Evolutionary conservation across 495 filamentous ascomycete genomes (phyloP).

Genomic region (Clohesyomyces aquaticus): DNA sequence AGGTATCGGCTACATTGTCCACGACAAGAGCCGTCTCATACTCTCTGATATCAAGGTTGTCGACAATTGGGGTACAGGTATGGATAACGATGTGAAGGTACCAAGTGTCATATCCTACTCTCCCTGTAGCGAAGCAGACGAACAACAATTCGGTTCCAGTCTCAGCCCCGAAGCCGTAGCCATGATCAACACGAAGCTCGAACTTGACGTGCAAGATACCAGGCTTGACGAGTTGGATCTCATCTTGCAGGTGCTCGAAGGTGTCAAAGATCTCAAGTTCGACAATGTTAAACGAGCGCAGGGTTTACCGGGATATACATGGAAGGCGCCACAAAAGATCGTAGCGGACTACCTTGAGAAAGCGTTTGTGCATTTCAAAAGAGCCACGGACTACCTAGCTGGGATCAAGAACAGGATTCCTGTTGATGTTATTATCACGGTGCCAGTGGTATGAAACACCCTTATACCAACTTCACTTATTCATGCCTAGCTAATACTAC

Average conservation of each 20-base stretch:
- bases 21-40: not conserved
- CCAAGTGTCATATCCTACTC: slow-evolving; percentile 32
- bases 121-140: not conserved
- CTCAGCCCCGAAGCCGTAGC: slow-evolving; percentile 15
- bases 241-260: slow-evolving; percentile 23
- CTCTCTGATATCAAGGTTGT: slow-evolving; percentile 5
- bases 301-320: slow-evolving; percentile 8
- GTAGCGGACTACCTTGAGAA: slow-evolving; percentile 26
- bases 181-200: slow-evolving; percentile 28
- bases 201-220: slow-evolving; percentile 22
- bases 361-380: slow-evolving; percentile 4
- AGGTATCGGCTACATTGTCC: slow-evolving; percentile 11
- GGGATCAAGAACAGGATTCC: not conserved
- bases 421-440: slow-evolving; percentile 29
- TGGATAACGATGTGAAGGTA: slow-evolving; percentile 22
- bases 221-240: slow-evolving; percentile 18
- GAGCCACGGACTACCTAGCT: not conserved
- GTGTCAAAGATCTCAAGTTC: slow-evolving; percentile 22
- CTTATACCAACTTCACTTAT: not conserved
- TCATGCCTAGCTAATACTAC: too few species aligned
- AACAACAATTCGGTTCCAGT: slow-evolving; percentile 18
- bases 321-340: slow-evolving; percentile 24
- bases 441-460: slow-evolving; percentile 15
- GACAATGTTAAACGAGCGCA: slow-evolving; percentile 3
- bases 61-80: slow-evolving; percentile 11